Conservation (phyloP, 768 basidiomycete genomes). For the Kwoniella sp. region DNA sequence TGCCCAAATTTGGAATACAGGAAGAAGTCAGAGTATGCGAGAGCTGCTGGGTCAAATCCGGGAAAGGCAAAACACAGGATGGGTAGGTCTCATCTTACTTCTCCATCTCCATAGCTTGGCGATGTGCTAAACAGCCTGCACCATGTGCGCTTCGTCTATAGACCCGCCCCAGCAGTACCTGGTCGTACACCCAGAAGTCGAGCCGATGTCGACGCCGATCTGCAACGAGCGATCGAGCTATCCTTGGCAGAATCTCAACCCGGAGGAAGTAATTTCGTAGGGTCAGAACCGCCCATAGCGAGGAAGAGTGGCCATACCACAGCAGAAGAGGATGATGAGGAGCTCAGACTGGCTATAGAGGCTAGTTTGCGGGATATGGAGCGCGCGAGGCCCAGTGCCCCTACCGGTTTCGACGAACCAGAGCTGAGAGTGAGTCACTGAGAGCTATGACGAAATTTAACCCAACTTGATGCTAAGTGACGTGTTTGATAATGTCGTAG, state of each 20-base stretch:
- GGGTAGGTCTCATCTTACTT: constrained; percentile 24
- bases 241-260: constrained; percentile 76
- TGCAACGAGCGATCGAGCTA: constrained; percentile 89
- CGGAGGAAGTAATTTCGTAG: constrained; percentile 62
- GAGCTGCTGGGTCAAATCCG: constrained; percentile 75
- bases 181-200: constrained; percentile 62
- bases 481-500: constrained; percentile 51
- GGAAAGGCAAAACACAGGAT: constrained; percentile 33
- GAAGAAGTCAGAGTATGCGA: constrained; percentile 95
- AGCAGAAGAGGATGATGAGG: constrained; percentile 85
- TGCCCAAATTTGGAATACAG: constrained; percentile 91
- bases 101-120: background rate
- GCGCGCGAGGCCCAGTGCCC: constrained; percentile 71
- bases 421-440: constrained; percentile 46
- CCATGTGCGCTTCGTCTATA: constrained; percentile 4
- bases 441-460: too few species aligned
- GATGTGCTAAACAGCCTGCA: constrained; percentile 11
- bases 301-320: constrained; percentile 41
- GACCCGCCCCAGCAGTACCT: constrained; percentile 48
- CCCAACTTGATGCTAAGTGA: constrained; percentile 37
- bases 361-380: constrained; percentile 79
- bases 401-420: constrained; percentile 63
- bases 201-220: constrained; percentile 74
- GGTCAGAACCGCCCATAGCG: constrained; percentile 64
- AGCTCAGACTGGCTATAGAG: constrained; percentile 89